These are phyloP conservation scores for Colletotrichum magnum DNA, from an alignment of 2,329 filamentous ascomycete genomes.

Conservation along the genomic window DNA sequence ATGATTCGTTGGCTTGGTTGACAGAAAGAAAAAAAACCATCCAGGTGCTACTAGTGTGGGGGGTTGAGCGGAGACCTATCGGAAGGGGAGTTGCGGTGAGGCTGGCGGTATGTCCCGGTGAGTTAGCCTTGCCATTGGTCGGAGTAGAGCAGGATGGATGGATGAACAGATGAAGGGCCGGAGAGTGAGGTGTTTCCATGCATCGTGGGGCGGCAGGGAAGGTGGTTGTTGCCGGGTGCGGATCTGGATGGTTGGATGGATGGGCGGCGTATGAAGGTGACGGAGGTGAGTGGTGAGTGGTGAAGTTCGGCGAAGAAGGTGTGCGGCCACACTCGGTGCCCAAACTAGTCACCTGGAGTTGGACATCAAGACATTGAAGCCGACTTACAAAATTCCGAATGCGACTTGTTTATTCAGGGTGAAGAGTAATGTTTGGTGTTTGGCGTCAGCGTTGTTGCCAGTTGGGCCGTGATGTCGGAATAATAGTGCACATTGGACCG, in stretches of 20 bases:
- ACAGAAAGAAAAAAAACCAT: slow-evolving; percentile 28
- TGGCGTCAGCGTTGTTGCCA: neutral
- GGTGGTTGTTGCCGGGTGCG: slow-evolving; percentile 24
- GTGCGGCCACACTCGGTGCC: slow-evolving; percentile 9
- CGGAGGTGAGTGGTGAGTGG: slow-evolving; percentile 6
- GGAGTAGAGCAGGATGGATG: slow-evolving; percentile 15
- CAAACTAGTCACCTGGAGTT: neutral
- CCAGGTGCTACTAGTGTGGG: slow-evolving; percentile 30
- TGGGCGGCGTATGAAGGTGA: slow-evolving; percentile 9
- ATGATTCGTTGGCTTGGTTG: slow-evolving; percentile 32
- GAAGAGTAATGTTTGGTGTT: neutral
- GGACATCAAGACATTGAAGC: slow-evolving; percentile 1
- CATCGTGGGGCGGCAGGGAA: slow-evolving; percentile 27
- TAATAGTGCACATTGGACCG: neutral
- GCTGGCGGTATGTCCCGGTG: slow-evolving; percentile 41
- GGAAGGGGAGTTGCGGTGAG: slow-evolving; percentile 43
- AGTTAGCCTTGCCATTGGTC: slow-evolving; percentile 28
- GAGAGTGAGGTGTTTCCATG: slow-evolving; percentile 6
- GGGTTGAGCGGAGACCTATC: slow-evolving; percentile 41
- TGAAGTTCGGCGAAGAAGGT: slow-evolving; percentile 2
- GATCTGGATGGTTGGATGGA: slow-evolving; percentile 17
- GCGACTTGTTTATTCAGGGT: neutral
- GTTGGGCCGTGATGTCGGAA: slow-evolving; percentile 38
- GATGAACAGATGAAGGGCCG: slow-evolving; percentile 11
- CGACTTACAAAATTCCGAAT: neutral